Evolutionary conservation across 2,329 filamentous ascomycete genomes (phyloP).

Genomic region (Aureobasidium sp.): DNA sequence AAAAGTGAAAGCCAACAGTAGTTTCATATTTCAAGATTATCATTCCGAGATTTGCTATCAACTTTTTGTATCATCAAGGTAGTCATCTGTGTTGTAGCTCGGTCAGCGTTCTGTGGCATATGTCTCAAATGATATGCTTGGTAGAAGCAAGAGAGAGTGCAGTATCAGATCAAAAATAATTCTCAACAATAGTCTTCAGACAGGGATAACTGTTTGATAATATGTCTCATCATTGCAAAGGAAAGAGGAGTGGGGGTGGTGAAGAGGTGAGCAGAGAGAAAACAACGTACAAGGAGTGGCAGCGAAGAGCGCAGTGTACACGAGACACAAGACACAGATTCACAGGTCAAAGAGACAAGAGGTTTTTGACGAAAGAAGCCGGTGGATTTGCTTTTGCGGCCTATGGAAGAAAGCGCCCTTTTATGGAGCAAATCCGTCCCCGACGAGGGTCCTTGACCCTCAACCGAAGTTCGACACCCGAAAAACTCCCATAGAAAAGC

Average conservation of each 20-base stretch:
- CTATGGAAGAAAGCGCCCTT: slow-evolving; percentile 12
- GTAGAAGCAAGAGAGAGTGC: background rate
- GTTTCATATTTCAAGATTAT: background rate
- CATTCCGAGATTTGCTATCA: background rate
- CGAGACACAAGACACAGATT: slow-evolving; percentile 11
- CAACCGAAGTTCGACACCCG: slow-evolving; percentile 12
- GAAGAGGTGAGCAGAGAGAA: background rate
- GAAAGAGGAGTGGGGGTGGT: slow-evolving; percentile 1
- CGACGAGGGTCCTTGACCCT: background rate
- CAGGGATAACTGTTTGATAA: slow-evolving; percentile 94
- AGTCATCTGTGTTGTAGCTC: background rate
- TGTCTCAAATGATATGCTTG: background rate
- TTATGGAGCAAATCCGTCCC: slow-evolving; percentile 6
- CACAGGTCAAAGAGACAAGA: background rate
- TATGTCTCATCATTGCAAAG: slow-evolving; percentile 62
- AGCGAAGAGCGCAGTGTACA: slow-evolving; percentile 17
- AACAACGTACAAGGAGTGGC: slow-evolving; percentile 76
- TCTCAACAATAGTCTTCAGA: slow-evolving; percentile 93
- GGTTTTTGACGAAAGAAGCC: slow-evolving; percentile 15
- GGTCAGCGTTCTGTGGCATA: background rate
- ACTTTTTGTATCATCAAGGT: background rate
- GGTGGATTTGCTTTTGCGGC: slow-evolving; percentile 12
- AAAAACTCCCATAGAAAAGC: slow-evolving; percentile 14
- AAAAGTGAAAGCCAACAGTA: background rate
- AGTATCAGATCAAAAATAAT: slow-evolving; percentile 71